These are phyloP conservation scores for Sparassis latifolia DNA, from an alignment of 1,284 basidiomycete species.

Conservation along the genomic window DNA sequence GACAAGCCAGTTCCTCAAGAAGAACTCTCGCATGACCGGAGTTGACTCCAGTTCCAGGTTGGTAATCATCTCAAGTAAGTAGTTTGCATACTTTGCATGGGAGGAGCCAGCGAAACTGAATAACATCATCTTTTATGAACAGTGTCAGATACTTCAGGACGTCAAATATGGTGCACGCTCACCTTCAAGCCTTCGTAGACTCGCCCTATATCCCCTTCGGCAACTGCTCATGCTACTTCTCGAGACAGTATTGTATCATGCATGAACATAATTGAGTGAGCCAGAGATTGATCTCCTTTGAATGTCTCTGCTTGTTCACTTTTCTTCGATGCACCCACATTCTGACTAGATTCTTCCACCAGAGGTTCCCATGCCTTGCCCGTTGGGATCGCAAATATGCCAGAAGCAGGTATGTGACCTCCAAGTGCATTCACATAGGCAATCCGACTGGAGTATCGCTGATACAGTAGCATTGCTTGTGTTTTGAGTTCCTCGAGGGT, in stretches of 20 bases:
- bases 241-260: slow-evolving; percentile 6
- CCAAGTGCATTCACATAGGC: neutral
- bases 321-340: too few relatives aligned
- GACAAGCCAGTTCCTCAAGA: slow-evolving; percentile 14
- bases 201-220: slow-evolving; percentile 5
- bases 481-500: neutral
- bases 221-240: slow-evolving; percentile 9
- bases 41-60: slow-evolving; percentile 3
- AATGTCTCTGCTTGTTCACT: too few relatives aligned
- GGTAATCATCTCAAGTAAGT: slow-evolving; percentile 3
- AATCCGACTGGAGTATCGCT: neutral
- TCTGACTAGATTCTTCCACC: too few relatives aligned
- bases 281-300: slow-evolving; percentile 2
- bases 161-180: neutral
- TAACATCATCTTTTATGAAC: neutral
- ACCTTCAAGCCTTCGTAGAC: slow-evolving; percentile 10
- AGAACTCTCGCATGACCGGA: neutral
- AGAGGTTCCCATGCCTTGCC: neutral
- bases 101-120: slow-evolving; percentile 1
- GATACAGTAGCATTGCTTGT: neutral
- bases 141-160: neutral
- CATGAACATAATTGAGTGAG: slow-evolving; percentile 8
- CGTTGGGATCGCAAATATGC: neutral
- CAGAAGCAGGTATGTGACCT: neutral
- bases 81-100: slow-evolving; percentile 1